These are phyloP conservation scores for Vitis hybrid DNA, from an alignment of 177 flowering plant genomes.

Conservation along the genomic window DNA sequence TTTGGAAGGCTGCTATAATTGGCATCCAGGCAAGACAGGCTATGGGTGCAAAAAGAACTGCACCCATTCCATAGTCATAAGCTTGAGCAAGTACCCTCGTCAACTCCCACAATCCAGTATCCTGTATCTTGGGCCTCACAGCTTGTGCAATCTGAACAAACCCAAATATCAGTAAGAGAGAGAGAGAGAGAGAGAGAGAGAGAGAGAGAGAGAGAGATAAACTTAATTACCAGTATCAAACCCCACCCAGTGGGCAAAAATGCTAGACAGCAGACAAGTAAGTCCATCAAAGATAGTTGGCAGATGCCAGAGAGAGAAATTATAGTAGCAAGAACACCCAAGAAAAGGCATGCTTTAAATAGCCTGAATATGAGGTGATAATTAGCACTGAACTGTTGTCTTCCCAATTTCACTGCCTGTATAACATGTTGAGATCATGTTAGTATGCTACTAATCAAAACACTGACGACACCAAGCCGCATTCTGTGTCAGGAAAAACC, in stretches of 20 bases:
- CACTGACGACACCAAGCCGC: too few species aligned
- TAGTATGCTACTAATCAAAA: neutral
- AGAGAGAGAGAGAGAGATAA: neutral
- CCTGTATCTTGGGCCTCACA: slow-evolving; percentile 62
- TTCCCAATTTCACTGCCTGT: slow-evolving; percentile 78
- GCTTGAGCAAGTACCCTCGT: slow-evolving; percentile 63
- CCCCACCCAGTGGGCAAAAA: slow-evolving; percentile 99
- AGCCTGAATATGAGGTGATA: slow-evolving; percentile 67
- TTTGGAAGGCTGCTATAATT: slow-evolving; percentile 80
- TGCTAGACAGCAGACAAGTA: slow-evolving; percentile 75
- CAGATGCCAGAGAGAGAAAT: slow-evolving; percentile 50
- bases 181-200: neutral
- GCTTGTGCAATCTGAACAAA: slow-evolving; percentile 76
- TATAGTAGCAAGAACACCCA: slow-evolving; percentile 54
- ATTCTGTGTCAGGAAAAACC: neutral
- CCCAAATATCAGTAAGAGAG: neutral
- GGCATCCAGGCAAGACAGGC: slow-evolving; percentile 91
- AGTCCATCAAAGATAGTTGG: slow-evolving; percentile 64
- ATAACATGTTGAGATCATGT: slow-evolving; percentile 6
- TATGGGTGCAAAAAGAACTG: slow-evolving; percentile 72
- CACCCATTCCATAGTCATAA: slow-evolving; percentile 94
- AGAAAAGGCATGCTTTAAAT: slow-evolving; percentile 73
- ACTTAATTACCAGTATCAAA: slow-evolving; percentile 60
- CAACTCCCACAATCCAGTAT: slow-evolving; percentile 66
- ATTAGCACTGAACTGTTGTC: slow-evolving; percentile 49